Evolutionary conservation across 805 yeast genomes (phyloP), one percentile per base, ranked within the genome.

Genomic region (Hanseniaspora hatyaiensis): DNA sequence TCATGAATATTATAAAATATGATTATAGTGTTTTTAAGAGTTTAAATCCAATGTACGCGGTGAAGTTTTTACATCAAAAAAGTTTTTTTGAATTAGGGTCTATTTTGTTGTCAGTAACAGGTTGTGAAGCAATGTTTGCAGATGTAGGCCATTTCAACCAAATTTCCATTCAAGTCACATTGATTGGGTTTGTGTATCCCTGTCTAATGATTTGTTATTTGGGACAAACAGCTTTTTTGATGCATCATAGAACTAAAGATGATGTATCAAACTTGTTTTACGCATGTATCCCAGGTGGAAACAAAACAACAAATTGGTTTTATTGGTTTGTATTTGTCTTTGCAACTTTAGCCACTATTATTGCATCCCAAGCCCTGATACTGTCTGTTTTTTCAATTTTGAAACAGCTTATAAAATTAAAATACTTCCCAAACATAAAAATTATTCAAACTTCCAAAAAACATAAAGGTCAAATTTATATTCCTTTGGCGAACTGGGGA

Each of bases 41-140:
- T 0, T 59, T 76, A 46, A 73, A 71, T 20, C 82, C 82, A 1
- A 59, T 62, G 43, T 70, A 71, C 53, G 81, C 80, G 1, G 64
- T 74, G 42, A 53, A 63, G n/a, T 66, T 67, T 32, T 59, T 77
- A 51, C 37, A 32, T 15, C 62, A 56, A 40, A 52, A 56, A 9
- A 68, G 66, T 18, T 60, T 71, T 24, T 74, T 70, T 55, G 61
- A 66, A 2, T 61, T 77, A 28, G 68, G 74, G 9, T 70, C 74
- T 3, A 72, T 74, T 3, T 69, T 76, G 72, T 68, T 77, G 37
- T 64, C 76, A 1, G 60, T 77, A 22, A 75, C 82, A 0, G 82
- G 82, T 28, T 65, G 73, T 3, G 82, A 77, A 52, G 80, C 81
- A 6, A 71, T 77, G 77, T 77, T 77, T 61, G 78, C 80, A 1